A percentile compares a stretch with the other conserved stretches of the same genome.
Conservation (phyloP, 257 asterid genomes). For the Scutellaria baicalensis region DNA sequence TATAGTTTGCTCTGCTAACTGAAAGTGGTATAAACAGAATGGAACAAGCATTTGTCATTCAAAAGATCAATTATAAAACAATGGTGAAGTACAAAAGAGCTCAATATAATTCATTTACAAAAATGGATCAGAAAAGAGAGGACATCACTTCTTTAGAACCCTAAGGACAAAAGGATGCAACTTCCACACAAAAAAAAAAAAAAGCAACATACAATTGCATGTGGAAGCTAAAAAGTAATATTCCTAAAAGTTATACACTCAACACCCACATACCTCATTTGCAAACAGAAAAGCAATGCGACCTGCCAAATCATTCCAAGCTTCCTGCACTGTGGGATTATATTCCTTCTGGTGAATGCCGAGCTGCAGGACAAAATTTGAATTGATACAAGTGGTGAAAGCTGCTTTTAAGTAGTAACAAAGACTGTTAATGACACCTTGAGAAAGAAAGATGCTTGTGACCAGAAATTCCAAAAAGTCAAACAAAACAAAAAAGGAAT, state of each 20-base stretch:
- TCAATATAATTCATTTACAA: neutral
- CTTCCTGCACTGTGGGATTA: slow-evolving; percentile 61
- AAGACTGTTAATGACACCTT: neutral
- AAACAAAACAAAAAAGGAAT: neutral
- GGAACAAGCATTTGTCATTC: neutral
- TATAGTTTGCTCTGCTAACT: neutral
- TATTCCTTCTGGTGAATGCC: slow-evolving; percentile 58
- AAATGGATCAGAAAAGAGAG: neutral
- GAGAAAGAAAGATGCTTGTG: neutral
- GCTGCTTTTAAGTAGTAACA: slow-evolving; percentile 1
- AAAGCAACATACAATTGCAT: neutral
- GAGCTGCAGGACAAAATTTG: slow-evolving; percentile 41
- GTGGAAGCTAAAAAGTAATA: neutral
- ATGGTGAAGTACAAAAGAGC: neutral
- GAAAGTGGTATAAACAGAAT: neutral
- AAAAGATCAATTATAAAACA: neutral
- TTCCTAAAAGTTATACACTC: neutral
- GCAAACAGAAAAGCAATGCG: slow-evolving; percentile 66
- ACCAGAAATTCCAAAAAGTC: neutral
- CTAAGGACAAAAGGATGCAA: neutral
- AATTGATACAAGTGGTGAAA: slow-evolving; percentile 3
- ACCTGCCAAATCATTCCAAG: slow-evolving; percentile 59
- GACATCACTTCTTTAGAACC: neutral
- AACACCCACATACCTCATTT: slow-evolving; percentile 53
- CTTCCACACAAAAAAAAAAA: neutral